Percentiles rank a stretch among this genome's conserved stretches.
phyloP scores from a whole-genome alignment of 2,329 filamentous ascomycete genomes.

The Microsporum ferrugineum region DNA sequence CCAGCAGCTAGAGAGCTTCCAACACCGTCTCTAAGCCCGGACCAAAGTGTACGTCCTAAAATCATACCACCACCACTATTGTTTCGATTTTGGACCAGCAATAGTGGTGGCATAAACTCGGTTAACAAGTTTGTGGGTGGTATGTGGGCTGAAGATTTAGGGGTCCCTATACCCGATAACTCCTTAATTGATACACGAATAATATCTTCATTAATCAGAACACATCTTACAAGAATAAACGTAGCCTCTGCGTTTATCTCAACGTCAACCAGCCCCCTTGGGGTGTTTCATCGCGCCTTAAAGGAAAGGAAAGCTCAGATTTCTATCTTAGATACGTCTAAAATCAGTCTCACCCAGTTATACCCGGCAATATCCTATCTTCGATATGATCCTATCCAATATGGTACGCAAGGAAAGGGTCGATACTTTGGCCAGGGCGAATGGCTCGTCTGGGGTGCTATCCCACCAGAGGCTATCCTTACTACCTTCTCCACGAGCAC shows the following conservation, averaged over 20 bases:
- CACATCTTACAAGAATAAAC: constrained; percentile 19
- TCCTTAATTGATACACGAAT: constrained; percentile 11
- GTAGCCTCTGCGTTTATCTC: constrained; percentile 27
- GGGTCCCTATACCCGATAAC: constrained; percentile 10
- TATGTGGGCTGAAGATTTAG: constrained; percentile 14
- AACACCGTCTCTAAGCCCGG: background rate
- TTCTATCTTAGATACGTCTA: constrained; percentile 22
- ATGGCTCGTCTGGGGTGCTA: constrained; percentile 26
- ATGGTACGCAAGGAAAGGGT: constrained; percentile 11
- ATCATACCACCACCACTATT: constrained; percentile 18
- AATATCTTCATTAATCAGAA: constrained; percentile 17
- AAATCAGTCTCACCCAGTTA: background rate
- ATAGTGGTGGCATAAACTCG: constrained; percentile 25
- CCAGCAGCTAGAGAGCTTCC: background rate
- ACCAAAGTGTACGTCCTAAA: background rate
- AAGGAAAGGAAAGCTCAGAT: constrained; percentile 18
- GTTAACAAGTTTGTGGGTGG: constrained; percentile 19
- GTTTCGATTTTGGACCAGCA: constrained; percentile 25
- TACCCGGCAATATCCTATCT: background rate
- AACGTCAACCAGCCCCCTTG: constrained; percentile 17
- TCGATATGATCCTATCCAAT: background rate
- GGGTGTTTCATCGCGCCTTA: constrained; percentile 26
- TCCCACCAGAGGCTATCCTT: constrained; percentile 21
- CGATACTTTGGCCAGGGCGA: constrained; percentile 24
- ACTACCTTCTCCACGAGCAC: constrained; percentile 18